Evolutionary conservation across 352 stramenopile genomes (phyloP), one percentile per base, ranked within the genome.

Genomic region (Globisporangium acanthophoron): DNA sequence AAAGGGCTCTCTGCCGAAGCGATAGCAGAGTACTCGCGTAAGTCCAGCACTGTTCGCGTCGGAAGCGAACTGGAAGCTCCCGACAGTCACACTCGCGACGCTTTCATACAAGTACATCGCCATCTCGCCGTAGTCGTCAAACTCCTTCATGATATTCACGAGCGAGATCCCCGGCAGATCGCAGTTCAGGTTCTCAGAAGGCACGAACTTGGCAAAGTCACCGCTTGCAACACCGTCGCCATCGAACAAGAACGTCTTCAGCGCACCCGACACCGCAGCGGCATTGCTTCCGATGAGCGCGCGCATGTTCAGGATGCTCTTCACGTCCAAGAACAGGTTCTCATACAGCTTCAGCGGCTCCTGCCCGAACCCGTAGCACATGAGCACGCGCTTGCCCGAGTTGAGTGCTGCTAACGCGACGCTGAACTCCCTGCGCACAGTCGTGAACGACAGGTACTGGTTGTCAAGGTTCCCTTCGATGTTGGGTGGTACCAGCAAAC

Each of bases 21-120:
- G 71, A 54, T 90, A 90, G 58, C 80, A 90, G 8, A 88, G 57
- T 27, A 76, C 66, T 3, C 77, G 75, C 0, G 54, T 31, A 0
- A 86, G 54, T 0, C 80, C 80, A 1, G 73, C 73, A 0, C 72
- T 72, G 5, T 44, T 56, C 0, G 13, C 49, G 13, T 76, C 68
- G 9, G 64, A 49, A 13, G 50, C 68, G 46, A 86, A 78, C 59
- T 73, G 67, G 50, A 86, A 87, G 37, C 59, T 74, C 1, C 77
- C 78, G 4, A 74, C 66, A 1, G 80, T 81, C 3, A 78, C 64
- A 0, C 58, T 62, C 0, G 55, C 46, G 6, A 74, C 69, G 41
- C 76, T 79, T 44, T 86, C 73, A 47, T 90, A 90, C 40, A 90
- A n/a, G 57, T 81, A 88, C 61, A 88, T 79, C 3, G 77, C 74